Conservation (phyloP, 1,139 yeast species). For the Pichia kudriavzevii region DNA sequence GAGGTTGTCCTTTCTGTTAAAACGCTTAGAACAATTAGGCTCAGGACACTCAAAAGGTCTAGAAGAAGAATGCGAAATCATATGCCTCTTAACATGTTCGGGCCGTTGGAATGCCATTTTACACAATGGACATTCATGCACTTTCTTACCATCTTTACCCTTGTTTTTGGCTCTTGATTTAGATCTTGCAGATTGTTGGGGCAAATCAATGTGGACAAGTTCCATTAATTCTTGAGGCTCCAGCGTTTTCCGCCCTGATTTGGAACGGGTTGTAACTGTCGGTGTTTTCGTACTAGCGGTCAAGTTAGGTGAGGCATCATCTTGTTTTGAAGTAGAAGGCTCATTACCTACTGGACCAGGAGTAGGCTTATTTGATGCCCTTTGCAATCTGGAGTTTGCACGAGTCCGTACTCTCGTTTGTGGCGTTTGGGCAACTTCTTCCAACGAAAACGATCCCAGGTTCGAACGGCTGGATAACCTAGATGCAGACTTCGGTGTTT, state of each 20-base stretch:
- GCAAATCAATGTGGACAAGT: conserved; percentile 25
- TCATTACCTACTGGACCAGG: too few species aligned
- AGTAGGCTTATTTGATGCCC: too few species aligned
- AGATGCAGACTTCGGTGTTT: too few species aligned
- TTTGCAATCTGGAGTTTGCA: too few species aligned
- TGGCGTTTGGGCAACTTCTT: too few species aligned
- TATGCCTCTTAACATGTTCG: conserved; percentile 86
- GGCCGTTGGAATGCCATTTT: conserved; percentile 74
- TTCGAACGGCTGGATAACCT: too few species aligned
- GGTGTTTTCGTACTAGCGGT: conserved; percentile 8
- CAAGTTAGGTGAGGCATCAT: too few species aligned
- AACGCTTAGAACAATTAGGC: conserved; percentile 69
- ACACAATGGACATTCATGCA: conserved; percentile 74
- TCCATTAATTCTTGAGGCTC: conserved; percentile 11
- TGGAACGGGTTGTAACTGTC: conserved; percentile 8
- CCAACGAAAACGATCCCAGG: too few species aligned
- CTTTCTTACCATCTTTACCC: conserved; percentile 50
- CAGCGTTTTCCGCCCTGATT: conserved; percentile 3
- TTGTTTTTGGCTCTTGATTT: conserved; percentile 28
- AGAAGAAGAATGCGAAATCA: conserved; percentile 81
- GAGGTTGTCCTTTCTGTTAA: conserved; percentile 62
- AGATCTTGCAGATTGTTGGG: conserved; percentile 27
- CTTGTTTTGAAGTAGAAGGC: too few species aligned
- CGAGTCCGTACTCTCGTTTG: too few species aligned
- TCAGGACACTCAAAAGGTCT: conserved; percentile 75